Base-by-base conservation (phyloP, 805 yeast genomes). In the Allodekkera sacchari region DNA sequence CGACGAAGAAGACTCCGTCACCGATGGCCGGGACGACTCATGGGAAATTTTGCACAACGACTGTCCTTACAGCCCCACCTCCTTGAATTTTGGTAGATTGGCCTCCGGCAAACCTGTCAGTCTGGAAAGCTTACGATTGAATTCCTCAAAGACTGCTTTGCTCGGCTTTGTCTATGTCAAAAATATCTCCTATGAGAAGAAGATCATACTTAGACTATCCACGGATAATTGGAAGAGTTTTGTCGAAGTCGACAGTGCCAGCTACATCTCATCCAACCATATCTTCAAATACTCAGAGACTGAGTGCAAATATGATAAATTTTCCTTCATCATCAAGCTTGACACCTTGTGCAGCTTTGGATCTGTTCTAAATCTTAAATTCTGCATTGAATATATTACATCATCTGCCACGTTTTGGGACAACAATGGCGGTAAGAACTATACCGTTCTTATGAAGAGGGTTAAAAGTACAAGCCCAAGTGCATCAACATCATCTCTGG, bases 251-350 rank as follows among this genome's bases (percentile, higher is more conserved):
- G 55, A 51, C 17, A 50, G 44, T 35, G 47, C 57, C 12, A 57
- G 54, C 34, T 57, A 57, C 41, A 57, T 57, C 21, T 55, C 61
- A 2, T 57, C 62, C 15, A 57, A 57, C 30, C 59, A 57, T 38
- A 53, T 55, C 22, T 57, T 63, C 68, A 45, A 65, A 43, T 58
- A 59, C 41, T 50, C 67, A 35, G 37, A 52, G 17, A 31, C 47
- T 7, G 19, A 30, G 13, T 40, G 32, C 4, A 36, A 34, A 20
- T 63, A 50, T 33, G 71, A 65, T 40, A 60, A 57, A 40, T 65
- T 76, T 51, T 62, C 64, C 30, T 73, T 76, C 45, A 61, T 62
- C 30, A 62, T 75, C 23, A 68, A 68, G 27, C 47, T 64, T 25
- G 48, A 51, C 32, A 43, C 58, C 36, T 31, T 55, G 36, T 39